Evolutionary conservation across 495 filamentous ascomycete genomes (phyloP).

Genomic region (Parathielavia hyrcaniae): DNA sequence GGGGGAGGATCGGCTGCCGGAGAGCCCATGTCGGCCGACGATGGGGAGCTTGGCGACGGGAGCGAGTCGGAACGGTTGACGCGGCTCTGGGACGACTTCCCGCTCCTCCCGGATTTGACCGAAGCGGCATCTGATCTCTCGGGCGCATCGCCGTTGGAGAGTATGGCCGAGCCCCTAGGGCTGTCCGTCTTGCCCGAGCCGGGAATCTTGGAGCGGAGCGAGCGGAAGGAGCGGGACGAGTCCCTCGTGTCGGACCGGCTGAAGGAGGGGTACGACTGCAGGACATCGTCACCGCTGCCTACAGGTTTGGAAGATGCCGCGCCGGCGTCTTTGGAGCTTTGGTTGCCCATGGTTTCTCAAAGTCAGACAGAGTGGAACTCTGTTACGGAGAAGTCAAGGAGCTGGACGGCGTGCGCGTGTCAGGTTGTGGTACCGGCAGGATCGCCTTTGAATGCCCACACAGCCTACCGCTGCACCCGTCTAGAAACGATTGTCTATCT

Average conservation of each 20-base stretch:
- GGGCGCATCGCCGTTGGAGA: constrained; percentile 52
- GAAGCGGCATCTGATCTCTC: constrained; percentile 74
- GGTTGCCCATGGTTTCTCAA: constrained; percentile 72
- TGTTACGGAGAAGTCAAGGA: constrained; percentile 29
- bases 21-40: constrained; percentile 33
- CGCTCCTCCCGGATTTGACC: constrained; percentile 59
- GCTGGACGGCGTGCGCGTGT: constrained; percentile 39
- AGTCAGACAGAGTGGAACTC: constrained; percentile 27
- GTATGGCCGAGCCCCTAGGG: constrained; percentile 65
- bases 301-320: constrained; percentile 34
- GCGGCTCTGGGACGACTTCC: constrained; percentile 43
- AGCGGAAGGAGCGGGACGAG: constrained; percentile 84
- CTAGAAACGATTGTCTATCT: constrained; percentile 26
- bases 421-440: constrained; percentile 36
- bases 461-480: constrained; percentile 42
- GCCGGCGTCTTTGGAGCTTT: constrained; percentile 71
- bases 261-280: constrained; percentile 85
- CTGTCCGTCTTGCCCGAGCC: constrained; percentile 63
- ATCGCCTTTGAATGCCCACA: constrained; percentile 36
- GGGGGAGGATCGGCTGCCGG: constrained; percentile 65
- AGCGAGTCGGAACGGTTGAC: constrained; percentile 34
- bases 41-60: constrained; percentile 41
- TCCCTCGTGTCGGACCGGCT: constrained; percentile 92
- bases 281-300: constrained; percentile 34
- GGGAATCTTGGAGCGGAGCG: constrained; percentile 55